phyloP scores from a whole-genome alignment of 23 red algal species.

The Gracilaria vermiculophylla region DNA sequence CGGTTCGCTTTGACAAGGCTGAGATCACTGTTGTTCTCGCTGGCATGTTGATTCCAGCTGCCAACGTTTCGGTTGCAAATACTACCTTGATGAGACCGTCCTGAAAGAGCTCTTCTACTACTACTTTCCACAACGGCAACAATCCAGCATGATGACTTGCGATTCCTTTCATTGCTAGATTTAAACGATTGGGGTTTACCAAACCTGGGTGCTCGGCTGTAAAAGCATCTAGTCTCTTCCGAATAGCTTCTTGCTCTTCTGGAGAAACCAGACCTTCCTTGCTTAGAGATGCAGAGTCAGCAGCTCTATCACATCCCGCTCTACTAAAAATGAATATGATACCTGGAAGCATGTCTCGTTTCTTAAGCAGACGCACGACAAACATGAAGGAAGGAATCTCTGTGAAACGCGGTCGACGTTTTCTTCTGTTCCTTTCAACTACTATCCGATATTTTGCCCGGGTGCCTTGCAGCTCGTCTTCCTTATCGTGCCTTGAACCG shows the following conservation, averaged over 20 bases:
- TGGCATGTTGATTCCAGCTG: constrained; percentile 99
- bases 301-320: constrained; percentile 90
- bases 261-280: constrained; percentile 43
- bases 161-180: constrained; percentile 76
- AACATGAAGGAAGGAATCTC: constrained; percentile 80
- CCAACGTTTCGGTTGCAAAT: constrained; percentile 97
- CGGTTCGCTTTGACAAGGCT: constrained; percentile 73
- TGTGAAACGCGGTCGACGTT: constrained; percentile 16
- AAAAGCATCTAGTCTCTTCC: constrained; percentile 66
- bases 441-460: constrained; percentile 19
- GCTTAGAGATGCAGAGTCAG: constrained; percentile 34
- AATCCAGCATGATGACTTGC: constrained; percentile 95
- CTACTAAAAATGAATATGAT: constrained; percentile 98
- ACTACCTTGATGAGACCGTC: constrained; percentile 95
- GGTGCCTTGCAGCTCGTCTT: constrained; percentile 2
- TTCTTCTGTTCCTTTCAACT: not conserved
- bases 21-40: constrained; percentile 89
- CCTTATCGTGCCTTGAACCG: not conserved
- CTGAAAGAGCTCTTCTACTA: constrained; percentile 94
- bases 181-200: constrained; percentile 62
- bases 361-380: constrained; percentile 68
- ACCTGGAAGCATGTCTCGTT: constrained; percentile 80
- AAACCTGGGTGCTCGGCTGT: constrained; percentile 70
- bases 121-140: constrained; percentile 94
- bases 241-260: constrained; percentile 54